Percentiles rank a stretch among this genome's conserved stretches.
Conservation (phyloP, 805 yeast species). For the Wilhelminamyces savonicus region DNA sequence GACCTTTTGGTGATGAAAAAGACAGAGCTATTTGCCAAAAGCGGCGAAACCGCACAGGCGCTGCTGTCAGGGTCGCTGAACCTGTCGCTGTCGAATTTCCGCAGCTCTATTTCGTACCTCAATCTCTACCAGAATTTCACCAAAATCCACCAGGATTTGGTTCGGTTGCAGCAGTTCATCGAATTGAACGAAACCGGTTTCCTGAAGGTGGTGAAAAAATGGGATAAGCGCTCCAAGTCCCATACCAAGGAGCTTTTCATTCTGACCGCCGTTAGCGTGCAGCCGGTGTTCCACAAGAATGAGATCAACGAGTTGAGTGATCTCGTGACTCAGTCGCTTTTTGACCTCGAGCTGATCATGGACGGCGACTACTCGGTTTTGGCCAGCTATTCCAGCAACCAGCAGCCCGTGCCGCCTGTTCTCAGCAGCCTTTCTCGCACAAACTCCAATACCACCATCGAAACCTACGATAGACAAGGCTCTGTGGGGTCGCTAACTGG, state of each 20-base stretch:
- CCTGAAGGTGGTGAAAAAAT: slow-evolving; percentile 89
- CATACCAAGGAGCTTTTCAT: slow-evolving; percentile 90
- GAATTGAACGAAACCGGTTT: slow-evolving; percentile 95
- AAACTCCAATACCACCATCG: slow-evolving; percentile 9
- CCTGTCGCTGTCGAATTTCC: slow-evolving; percentile 29
- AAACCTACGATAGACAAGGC: slow-evolving; percentile 1
- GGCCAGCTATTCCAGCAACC: slow-evolving; percentile 5
- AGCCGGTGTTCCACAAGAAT: slow-evolving; percentile 90
- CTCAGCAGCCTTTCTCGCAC: slow-evolving; percentile 7
- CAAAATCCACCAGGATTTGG: slow-evolving; percentile 82
- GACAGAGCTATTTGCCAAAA: slow-evolving; percentile 37
- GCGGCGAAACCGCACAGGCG: slow-evolving; percentile 8
- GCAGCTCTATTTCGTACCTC: slow-evolving; percentile 70
- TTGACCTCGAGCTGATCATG: slow-evolving; percentile 63
- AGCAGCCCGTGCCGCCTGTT: no score
- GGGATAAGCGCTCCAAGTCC: slow-evolving; percentile 96
- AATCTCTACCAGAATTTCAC: slow-evolving; percentile 84
- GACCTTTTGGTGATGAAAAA: slow-evolving; percentile 74
- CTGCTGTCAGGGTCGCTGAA: slow-evolving; percentile 5
- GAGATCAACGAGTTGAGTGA: slow-evolving; percentile 84
- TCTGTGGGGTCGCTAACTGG: background rate
- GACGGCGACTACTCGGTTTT: slow-evolving; percentile 38
- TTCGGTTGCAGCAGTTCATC: slow-evolving; percentile 85
- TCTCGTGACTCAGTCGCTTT: slow-evolving; percentile 53
- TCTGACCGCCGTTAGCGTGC: slow-evolving; percentile 90